Conservation (phyloP, 2,329 filamentous ascomycete genomes). For the Trichophyton mentagrophytes region DNA sequence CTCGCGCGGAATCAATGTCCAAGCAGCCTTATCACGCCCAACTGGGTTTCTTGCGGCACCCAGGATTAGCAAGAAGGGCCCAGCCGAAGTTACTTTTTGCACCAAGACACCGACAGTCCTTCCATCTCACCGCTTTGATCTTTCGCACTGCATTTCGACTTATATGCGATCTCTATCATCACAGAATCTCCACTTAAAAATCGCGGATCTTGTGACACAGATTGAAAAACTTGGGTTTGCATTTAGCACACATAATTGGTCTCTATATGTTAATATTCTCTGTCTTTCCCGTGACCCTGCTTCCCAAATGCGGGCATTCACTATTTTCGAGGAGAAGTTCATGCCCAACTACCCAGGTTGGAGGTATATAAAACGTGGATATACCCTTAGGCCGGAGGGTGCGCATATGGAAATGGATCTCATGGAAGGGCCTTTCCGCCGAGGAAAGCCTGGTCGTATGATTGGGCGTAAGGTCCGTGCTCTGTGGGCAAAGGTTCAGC, state of each 20-base stretch:
- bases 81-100: not conserved
- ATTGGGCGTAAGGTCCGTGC: conserved; percentile 22
- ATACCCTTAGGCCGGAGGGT: conserved; percentile 20
- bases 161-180: conserved; percentile 41
- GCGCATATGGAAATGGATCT: conserved; percentile 21
- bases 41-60: not conserved
- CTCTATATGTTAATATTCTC: conserved; percentile 58
- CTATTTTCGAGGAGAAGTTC: conserved; percentile 60
- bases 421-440: conserved; percentile 19
- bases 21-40: not conserved
- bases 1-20: conserved; percentile 19
- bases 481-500: conserved; percentile 27
- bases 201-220: conserved; percentile 42
- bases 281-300: conserved; percentile 46
- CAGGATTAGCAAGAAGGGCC: not conserved
- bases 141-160: conserved; percentile 37
- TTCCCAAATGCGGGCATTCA: conserved; percentile 49
- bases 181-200: conserved; percentile 42
- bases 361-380: conserved; percentile 31
- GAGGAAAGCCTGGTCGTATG: conserved; percentile 16
- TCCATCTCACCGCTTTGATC: conserved; percentile 35
- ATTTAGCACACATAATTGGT: conserved; percentile 69
- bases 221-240: conserved; percentile 55
- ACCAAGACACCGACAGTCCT: conserved; percentile 17
- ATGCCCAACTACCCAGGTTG: conserved; percentile 73